Percentiles rank a stretch among this genome's conserved stretches.
These are phyloP conservation scores for Leccinum angustisporum DNA, from an alignment of 1,284 basidiomycete genomes.

Conservation along the genomic window DNA sequence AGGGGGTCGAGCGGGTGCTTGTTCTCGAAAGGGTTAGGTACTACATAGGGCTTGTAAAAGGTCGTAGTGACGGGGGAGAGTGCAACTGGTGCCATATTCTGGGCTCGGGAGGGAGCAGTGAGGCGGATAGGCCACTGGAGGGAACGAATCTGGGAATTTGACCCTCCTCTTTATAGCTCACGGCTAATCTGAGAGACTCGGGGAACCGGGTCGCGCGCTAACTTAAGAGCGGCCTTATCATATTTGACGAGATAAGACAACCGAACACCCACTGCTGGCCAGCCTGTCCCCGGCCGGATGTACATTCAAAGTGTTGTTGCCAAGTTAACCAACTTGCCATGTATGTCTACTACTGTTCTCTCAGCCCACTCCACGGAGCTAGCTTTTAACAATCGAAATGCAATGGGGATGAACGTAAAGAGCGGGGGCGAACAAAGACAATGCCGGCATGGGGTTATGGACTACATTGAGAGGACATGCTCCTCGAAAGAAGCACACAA, in stretches of 20 bases:
- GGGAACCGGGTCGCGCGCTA: not conserved
- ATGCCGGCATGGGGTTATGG: no score
- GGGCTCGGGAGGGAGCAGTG: not conserved
- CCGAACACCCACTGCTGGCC: not conserved
- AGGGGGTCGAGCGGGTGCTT: slow-evolving; percentile 73
- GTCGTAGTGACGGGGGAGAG: slow-evolving; percentile 10
- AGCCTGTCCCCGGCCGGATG: no score
- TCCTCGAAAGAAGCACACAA: not conserved
- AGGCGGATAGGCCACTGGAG: slow-evolving; percentile 32
- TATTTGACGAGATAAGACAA: not conserved
- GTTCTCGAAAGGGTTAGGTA: slow-evolving; percentile 9
- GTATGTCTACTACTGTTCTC: not conserved
- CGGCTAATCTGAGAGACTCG: no score
- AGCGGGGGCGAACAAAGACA: no score
- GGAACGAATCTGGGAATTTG: slow-evolving; percentile 14
- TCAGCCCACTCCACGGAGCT: not conserved
- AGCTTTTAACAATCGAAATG: no score
- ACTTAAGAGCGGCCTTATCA: slow-evolving; percentile 3
- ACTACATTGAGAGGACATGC: no score
- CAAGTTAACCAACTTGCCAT: not conserved
- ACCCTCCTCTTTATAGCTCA: slow-evolving; percentile 26
- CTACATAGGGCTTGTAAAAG: slow-evolving; percentile 3
- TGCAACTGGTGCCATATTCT: slow-evolving; percentile 24
- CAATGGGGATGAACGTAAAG: no score
- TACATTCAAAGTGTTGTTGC: not conserved